Conservation (phyloP, 306 rosid genomes). For the Cucumis sativus region DNA sequence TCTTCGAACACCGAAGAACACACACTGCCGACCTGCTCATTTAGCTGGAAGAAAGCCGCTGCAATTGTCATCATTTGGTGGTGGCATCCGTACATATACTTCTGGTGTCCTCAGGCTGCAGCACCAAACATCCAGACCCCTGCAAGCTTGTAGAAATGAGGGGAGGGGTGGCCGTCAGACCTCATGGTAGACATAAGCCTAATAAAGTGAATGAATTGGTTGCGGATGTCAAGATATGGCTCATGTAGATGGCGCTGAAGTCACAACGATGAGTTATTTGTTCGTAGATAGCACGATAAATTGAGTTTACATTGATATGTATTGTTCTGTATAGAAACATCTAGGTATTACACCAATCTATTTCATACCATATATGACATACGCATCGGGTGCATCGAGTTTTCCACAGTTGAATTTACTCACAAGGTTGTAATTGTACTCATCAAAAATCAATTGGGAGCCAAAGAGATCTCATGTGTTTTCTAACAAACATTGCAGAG, state of each 20-base stretch:
- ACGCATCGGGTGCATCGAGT: not conserved
- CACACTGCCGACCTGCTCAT: conserved; percentile 34
- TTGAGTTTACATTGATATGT: not conserved
- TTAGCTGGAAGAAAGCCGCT: conserved; percentile 30
- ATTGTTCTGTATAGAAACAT: not conserved
- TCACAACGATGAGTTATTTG: conserved; percentile 43
- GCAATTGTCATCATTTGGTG: conserved; percentile 46
- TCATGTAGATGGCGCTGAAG: conserved; percentile 77
- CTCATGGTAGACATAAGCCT: conserved; percentile 1
- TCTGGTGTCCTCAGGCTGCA: conserved; percentile 50
- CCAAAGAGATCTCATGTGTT: not conserved
- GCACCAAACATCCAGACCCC: conserved; percentile 26
- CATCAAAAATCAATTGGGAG: not conserved
- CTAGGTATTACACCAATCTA: not conserved
- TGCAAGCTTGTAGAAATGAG: conserved; percentile 19
- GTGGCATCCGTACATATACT: conserved; percentile 61
- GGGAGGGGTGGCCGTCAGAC: conserved; percentile 7
- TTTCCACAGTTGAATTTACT: not conserved
- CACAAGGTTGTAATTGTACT: not conserved
- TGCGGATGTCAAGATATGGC: conserved; percentile 24
- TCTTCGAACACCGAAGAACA: conserved; percentile 36
- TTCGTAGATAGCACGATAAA: not conserved
- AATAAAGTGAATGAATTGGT: not conserved
- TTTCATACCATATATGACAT: not conserved
- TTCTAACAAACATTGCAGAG: not conserved